A percentile compares a stretch with the other conserved stretches of the same genome.
Conservation (phyloP, 306 rosid species). For the Sindora glabra region DNA sequence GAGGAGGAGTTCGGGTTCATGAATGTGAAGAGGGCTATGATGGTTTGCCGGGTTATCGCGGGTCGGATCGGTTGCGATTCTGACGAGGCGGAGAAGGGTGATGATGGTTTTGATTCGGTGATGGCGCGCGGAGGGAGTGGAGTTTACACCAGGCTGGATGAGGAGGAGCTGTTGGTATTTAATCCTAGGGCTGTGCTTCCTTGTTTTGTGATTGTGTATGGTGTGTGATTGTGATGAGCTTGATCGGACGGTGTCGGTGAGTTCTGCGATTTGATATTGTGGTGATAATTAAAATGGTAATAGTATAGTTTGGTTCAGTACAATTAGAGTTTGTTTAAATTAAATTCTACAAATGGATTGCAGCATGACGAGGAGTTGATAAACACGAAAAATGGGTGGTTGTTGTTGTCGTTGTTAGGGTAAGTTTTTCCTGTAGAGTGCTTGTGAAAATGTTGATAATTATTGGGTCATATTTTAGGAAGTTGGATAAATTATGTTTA, state of each 20-base stretch:
- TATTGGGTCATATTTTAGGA: too few relatives aligned
- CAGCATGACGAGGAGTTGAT: too few relatives aligned
- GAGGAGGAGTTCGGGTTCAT: conserved; percentile 76
- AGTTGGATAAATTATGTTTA: too few relatives aligned
- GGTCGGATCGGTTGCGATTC: conserved; percentile 73
- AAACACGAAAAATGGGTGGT: too few relatives aligned
- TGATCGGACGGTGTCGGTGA: conserved; percentile 4
- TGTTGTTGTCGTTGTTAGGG: too few relatives aligned
- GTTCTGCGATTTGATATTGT: too few relatives aligned
- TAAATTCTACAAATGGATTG: too few relatives aligned
- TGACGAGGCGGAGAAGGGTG: conserved; percentile 52
- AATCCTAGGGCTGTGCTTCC: conserved; percentile 98
- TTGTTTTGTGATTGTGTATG: conserved; percentile 90
- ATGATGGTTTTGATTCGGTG: conserved; percentile 71
- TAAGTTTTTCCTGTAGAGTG: too few relatives aligned
- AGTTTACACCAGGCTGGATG: conserved; percentile 51
- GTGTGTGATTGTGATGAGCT: conserved; percentile 27
- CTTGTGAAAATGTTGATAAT: too few relatives aligned
- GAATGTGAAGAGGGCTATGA: conserved; percentile 89
- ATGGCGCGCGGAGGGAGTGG: conserved; percentile 54
- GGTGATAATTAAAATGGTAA: too few relatives aligned
- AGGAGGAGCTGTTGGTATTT: conserved; percentile 81
- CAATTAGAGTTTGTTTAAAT: too few relatives aligned
- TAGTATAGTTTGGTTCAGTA: too few relatives aligned
- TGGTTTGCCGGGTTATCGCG: conserved; percentile 81